Base-by-base conservation (phyloP, 192 early-diverging fungal species). In the Dispira simplex region DNA sequence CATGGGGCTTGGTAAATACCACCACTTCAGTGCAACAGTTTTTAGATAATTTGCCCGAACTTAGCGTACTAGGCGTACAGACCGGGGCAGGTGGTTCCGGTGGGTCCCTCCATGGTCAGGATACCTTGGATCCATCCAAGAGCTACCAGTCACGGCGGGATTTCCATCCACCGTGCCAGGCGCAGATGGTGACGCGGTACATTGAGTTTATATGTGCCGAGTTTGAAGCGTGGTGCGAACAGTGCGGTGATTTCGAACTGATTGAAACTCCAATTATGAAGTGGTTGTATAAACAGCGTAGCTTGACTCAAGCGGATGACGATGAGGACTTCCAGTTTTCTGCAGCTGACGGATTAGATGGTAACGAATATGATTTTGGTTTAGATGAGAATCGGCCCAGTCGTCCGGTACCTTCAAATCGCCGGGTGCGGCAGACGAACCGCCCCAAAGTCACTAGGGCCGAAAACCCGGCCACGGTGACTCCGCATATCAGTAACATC, bases 401-500 rank as follows among this genome's bases (percentile, higher is more conserved):
- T 49, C 48, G 48, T 4, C 4, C 48, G 18, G 3, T 39, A 39
- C 32, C 32, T 39, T 39, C 32, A 39, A 39, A 39, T 6, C 32
- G 32, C 6, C 48, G 21, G 48, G 21, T 20, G 18, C 48, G 48
- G 1, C 21, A 16, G 18, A 49, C 48, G 4, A 44, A 44, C 11
- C 58, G 18, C 39, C 58, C 58, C 28, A 39, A 39, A 39, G 32
- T 39, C 32, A 39, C 32, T 4, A 39, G 32, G 32, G 32, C 32
- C 32, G 72, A 77, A 46, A 77, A 77, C 46, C 67, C 68, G 1
- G 68, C 75, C 2, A 73, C 72, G 21, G 71, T 77, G 14, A 77
- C 75, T 1, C 70, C 71, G 12, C 70, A 73, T 20, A 69, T 77
- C 46, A 71, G 67, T 23, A 69, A 65, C 5, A 71, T 79, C 46